These are phyloP conservation scores for Boletus patriciae DNA, from an alignment of 768 basidiomycete species.

Conservation along the genomic window DNA sequence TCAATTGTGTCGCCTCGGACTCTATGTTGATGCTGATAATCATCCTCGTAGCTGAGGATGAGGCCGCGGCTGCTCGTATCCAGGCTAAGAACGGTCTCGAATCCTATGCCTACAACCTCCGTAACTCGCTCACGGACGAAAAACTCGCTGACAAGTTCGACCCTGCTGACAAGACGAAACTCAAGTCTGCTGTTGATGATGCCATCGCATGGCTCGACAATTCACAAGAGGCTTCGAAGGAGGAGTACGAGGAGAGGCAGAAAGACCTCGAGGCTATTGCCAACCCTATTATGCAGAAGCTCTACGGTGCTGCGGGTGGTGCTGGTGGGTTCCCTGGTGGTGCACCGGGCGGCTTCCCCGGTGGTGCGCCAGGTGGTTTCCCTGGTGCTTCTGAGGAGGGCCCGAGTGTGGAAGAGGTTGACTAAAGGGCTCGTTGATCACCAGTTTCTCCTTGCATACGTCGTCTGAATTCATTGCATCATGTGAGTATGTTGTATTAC, in stretches of 20 bases:
- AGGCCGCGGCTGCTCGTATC: constrained; percentile 81
- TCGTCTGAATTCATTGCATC: constrained; percentile 27
- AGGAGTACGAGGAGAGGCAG: constrained; percentile 90
- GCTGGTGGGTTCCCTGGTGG: constrained; percentile 60
- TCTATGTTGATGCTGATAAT: constrained; percentile 11
- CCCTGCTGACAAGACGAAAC: constrained; percentile 78
- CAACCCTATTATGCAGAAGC: constrained; percentile 70
- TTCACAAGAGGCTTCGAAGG: constrained; percentile 88
- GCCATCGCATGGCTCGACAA: constrained; percentile 82
- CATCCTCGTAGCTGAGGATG: constrained; percentile 66
- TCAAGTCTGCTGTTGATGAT: constrained; percentile 79
- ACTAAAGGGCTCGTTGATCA: constrained; percentile 44
- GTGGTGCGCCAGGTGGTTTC: constrained; percentile 70
- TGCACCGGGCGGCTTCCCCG: constrained; percentile 51
- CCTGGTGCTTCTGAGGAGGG: constrained; percentile 75
- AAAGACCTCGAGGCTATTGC: constrained; percentile 89
- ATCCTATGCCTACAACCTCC: constrained; percentile 93
- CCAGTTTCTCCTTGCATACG: constrained; percentile 22
- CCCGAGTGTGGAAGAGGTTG: constrained; percentile 90
- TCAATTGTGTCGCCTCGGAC: neutral
- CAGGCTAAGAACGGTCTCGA: constrained; percentile 89
- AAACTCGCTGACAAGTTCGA: constrained; percentile 89
- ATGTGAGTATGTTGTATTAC: constrained; percentile 32
- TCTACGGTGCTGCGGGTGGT: constrained; percentile 60
- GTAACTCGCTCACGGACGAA: constrained; percentile 83